Evolutionary conservation across 1,139 yeast species (phyloP).

Genomic region (Suhomyces anneliseae): DNA sequence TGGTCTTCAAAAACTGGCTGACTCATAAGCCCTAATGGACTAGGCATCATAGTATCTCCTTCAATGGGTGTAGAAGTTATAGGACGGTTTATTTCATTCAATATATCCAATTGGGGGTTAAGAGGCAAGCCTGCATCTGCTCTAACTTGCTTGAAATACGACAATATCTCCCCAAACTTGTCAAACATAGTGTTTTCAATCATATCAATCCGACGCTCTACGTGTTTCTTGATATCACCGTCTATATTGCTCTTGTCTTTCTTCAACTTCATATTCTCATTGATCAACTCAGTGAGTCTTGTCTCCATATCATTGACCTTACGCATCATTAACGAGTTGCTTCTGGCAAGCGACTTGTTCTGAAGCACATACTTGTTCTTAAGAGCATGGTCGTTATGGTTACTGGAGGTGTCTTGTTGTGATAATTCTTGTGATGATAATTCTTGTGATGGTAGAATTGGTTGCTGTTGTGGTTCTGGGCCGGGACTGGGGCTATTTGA

Average conservation of each 20-base stretch:
- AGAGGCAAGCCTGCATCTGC: constrained; percentile 28
- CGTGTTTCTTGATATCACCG: constrained; percentile 8
- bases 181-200: constrained; percentile 44
- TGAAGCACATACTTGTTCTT: constrained; percentile 26
- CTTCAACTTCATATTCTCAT: constrained; percentile 15
- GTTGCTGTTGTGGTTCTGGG: background rate
- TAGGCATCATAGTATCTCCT: background rate
- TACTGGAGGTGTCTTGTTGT: background rate
- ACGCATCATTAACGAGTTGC: constrained; percentile 50
- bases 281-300: constrained; percentile 17
- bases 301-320: constrained; percentile 53
- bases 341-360: constrained; percentile 55
- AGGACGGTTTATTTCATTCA: constrained; percentile 16
- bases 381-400: background rate
- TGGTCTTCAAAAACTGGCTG: background rate
- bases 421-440: background rate
- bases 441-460: background rate
- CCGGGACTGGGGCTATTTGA: background rate
- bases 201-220: constrained; percentile 24
- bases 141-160: constrained; percentile 36
- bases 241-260: constrained; percentile 9
- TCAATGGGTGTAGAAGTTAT: constrained; percentile 25
- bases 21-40: constrained; percentile 1
- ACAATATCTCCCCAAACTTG: constrained; percentile 46
- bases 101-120: constrained; percentile 19